A percentile compares a stretch with the other conserved stretches of the same genome.
These are phyloP conservation scores for Tylopilus cervinicoccineus DNA, from an alignment of 768 basidiomycete species.

Conservation along the genomic window DNA sequence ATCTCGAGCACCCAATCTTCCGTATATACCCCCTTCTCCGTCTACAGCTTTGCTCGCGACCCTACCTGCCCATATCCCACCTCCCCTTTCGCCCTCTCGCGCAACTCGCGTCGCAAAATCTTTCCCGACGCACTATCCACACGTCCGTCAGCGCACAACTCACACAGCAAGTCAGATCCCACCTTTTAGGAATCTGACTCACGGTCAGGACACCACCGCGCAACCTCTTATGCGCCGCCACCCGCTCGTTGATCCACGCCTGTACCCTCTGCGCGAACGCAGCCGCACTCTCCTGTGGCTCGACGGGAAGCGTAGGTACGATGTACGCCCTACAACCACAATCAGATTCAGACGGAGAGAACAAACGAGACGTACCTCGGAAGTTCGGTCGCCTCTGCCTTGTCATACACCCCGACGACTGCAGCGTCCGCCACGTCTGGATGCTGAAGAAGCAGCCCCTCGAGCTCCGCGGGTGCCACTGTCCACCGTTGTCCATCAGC, in stretches of 20 bases:
- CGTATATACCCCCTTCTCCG: background rate
- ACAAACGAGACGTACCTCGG: slow-evolving; percentile 46
- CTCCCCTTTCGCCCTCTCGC: slow-evolving; percentile 63
- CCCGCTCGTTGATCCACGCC: slow-evolving; percentile 64
- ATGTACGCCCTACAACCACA: slow-evolving; percentile 51
- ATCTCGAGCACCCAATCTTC: too few species aligned
- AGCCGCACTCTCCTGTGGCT: slow-evolving; percentile 11
- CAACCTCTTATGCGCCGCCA: slow-evolving; percentile 73
- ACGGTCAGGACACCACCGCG: slow-evolving; percentile 68
- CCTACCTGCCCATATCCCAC: slow-evolving; percentile 23
- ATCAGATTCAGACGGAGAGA: background rate
- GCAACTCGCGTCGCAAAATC: slow-evolving; percentile 75
- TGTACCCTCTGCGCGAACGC: slow-evolving; percentile 49
- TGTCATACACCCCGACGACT: slow-evolving; percentile 71
- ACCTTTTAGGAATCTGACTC: slow-evolving; percentile 38
- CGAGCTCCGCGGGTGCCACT: slow-evolving; percentile 88
- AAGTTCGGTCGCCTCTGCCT: slow-evolving; percentile 72
- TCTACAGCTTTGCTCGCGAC: slow-evolving; percentile 11
- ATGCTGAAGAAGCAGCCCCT: slow-evolving; percentile 69
- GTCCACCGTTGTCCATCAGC: background rate
- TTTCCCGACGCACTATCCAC: slow-evolving; percentile 72
- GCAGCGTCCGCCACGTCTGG: slow-evolving; percentile 75
- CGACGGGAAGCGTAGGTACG: slow-evolving; percentile 26
- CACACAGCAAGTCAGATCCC: background rate
- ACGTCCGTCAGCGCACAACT: background rate